Evolutionary conservation across 2,329 filamentous ascomycete species (phyloP).

Genomic region (Colletotrichum sp.): DNA sequence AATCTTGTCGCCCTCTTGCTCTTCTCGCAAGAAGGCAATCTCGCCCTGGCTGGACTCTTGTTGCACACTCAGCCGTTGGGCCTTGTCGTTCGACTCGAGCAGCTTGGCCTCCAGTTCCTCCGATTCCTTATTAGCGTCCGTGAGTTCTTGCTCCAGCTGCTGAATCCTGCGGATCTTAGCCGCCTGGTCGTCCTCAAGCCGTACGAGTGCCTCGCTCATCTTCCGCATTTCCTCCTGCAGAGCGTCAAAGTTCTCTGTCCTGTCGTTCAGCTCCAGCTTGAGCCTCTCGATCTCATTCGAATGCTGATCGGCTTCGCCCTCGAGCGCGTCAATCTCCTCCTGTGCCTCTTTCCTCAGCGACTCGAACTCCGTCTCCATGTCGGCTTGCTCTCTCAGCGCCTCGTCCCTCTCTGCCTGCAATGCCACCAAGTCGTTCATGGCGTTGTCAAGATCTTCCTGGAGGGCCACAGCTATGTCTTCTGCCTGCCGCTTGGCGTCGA

Average conservation of each 20-base stretch:
- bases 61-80: conserved; percentile 85
- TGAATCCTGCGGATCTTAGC: conserved; percentile 80
- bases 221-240: conserved; percentile 93
- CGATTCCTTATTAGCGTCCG: conserved; percentile 85
- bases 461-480: conserved; percentile 66
- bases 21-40: conserved; percentile 92
- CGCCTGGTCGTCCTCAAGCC: conserved; percentile 88
- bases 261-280: conserved; percentile 74
- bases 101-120: conserved; percentile 86
- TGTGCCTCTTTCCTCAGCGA: conserved; percentile 67
- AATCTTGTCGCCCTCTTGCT: conserved; percentile 97
- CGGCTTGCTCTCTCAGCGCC: conserved; percentile 69
- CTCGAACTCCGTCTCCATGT: conserved; percentile 67
- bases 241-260: conserved; percentile 87
- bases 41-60: conserved; percentile 92
- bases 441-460: conserved; percentile 81
- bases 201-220: conserved; percentile 84
- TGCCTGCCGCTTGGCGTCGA: conserved; percentile 66
- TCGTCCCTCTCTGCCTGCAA: conserved; percentile 88
- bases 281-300: conserved; percentile 73
- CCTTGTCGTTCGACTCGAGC: conserved; percentile 85
- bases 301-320: conserved; percentile 76
- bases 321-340: conserved; percentile 69
- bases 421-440: conserved; percentile 79
- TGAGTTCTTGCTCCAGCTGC: conserved; percentile 81